phyloP scores from a whole-genome alignment of 257 asterid genomes.

The Schizonepeta tenuifolia region DNA sequence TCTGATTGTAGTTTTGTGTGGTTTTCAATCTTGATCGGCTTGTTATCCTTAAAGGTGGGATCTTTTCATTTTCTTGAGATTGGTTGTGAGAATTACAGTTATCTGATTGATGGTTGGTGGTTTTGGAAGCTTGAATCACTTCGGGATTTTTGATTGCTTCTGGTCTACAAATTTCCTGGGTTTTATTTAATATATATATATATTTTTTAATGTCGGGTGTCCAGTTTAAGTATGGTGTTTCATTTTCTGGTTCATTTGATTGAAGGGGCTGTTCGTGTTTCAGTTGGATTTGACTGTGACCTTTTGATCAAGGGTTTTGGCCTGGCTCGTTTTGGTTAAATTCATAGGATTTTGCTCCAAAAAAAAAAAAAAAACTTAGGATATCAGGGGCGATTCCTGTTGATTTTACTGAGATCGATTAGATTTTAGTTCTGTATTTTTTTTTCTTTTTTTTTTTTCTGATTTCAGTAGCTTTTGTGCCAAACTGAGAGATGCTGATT shows the following conservation, averaged over 20 bases:
- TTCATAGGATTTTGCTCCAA: neutral
- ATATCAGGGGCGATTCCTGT: neutral
- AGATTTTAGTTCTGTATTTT: neutral
- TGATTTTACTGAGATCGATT: neutral
- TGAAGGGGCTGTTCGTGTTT: conserved; percentile 17
- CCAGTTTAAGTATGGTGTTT: neutral
- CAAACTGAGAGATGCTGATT: conserved; percentile 16
- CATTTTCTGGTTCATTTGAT: neutral
- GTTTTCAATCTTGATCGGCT: conserved; percentile 41
- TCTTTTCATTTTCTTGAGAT: conserved; percentile 34
- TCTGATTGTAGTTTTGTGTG: conserved; percentile 25
- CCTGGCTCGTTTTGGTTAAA: conserved; percentile 23
- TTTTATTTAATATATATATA: no score
- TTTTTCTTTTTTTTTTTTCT: no score
- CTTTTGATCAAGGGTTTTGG: conserved; percentile 23
- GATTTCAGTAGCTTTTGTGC: conserved; percentile 25
- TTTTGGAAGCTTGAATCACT: conserved; percentile 29
- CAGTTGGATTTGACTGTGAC: conserved; percentile 18
- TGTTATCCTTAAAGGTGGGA: conserved; percentile 37
- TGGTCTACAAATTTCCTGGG: conserved; percentile 24
- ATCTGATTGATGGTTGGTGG: conserved; percentile 33
- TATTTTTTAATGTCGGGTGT: conserved; percentile 1
- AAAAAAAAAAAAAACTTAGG: neutral
- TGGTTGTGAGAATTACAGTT: conserved; percentile 28
- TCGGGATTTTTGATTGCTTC: conserved; percentile 19